phyloP scores from a whole-genome alignment of 2,329 filamentous ascomycete genomes.

The Cyclaneusma minus region DNA sequence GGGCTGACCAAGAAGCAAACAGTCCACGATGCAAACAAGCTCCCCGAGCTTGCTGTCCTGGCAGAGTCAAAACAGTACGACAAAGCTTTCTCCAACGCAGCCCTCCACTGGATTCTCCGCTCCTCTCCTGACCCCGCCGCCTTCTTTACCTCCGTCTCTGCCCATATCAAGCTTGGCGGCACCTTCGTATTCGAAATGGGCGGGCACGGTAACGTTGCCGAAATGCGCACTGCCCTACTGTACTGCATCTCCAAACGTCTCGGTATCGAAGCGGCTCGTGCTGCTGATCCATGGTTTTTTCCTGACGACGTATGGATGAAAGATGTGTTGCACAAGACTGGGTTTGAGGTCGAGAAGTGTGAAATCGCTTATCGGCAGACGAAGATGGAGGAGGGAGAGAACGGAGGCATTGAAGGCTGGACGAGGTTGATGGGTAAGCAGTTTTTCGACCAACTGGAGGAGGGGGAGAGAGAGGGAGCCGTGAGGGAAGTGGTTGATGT shows the following conservation, averaged over 20 bases:
- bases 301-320: conserved; percentile 45
- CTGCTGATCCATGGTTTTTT: conserved; percentile 55
- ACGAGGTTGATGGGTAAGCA: conserved; percentile 44
- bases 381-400: conserved; percentile 34
- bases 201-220: conserved; percentile 50
- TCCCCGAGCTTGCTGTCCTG: conserved; percentile 24
- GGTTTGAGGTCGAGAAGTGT: conserved; percentile 23
- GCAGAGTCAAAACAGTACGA: conserved; percentile 18
- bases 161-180: conserved; percentile 37
- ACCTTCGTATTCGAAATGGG: conserved; percentile 56
- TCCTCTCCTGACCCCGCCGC: conserved; percentile 20
- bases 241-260: conserved; percentile 34
- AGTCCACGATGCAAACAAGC: conserved; percentile 31
- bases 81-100: conserved; percentile 52
- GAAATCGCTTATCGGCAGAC: conserved; percentile 55
- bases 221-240: conserved; percentile 43
- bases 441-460: conserved; percentile 37
- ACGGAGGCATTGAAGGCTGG: conserved; percentile 48
- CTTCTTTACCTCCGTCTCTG: conserved; percentile 37
- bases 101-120: conserved; percentile 51
- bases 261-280: conserved; percentile 29
- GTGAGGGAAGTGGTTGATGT: conserved; percentile 38
- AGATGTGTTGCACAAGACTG: conserved; percentile 20
- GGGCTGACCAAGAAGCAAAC: background rate
- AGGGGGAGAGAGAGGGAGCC: conserved; percentile 31